Conservation (phyloP, 2,329 filamentous ascomycete genomes). For the Verticillium albo-atrum region DNA sequence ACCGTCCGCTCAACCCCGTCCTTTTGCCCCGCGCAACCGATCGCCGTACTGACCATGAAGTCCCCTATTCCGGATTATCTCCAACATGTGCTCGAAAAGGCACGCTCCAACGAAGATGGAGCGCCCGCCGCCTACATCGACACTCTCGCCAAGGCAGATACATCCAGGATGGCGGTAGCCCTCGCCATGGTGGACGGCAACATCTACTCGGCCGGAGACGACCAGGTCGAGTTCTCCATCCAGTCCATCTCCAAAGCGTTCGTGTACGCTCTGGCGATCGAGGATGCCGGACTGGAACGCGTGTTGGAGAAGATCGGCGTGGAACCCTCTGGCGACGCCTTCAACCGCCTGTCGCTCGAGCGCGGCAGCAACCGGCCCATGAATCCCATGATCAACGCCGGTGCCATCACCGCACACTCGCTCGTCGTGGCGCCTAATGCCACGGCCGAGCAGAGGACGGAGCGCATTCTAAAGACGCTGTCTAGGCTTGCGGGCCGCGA, state of each 20-base stretch:
- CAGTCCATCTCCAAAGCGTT: conserved; percentile 36
- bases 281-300: conserved; percentile 26
- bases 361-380: conserved; percentile 24
- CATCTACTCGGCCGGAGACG: conserved; percentile 32
- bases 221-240: conserved; percentile 33
- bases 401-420: conserved; percentile 27
- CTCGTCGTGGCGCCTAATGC: conserved; percentile 22
- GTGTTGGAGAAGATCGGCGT: conserved; percentile 34
- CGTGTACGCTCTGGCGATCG: conserved; percentile 34
- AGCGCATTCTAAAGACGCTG: conserved; percentile 27
- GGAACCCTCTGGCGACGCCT: conserved; percentile 32
- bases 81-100: conserved; percentile 23
- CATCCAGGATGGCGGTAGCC: conserved; percentile 31
- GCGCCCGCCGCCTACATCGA: conserved; percentile 31
- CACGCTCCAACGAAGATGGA: conserved; percentile 22
- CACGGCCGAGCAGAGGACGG: conserved; percentile 27
- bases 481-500: conserved; percentile 29
- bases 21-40: neutral
- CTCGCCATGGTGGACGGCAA: conserved; percentile 34
- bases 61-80: conserved; percentile 30
- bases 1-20: neutral
- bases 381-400: conserved; percentile 31
- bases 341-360: conserved; percentile 28
- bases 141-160: conserved; percentile 30
- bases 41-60: conserved; percentile 18